Evolutionary conservation across 495 filamentous ascomycete genomes (phyloP).

Genomic region (Daldinia concentrica): DNA sequence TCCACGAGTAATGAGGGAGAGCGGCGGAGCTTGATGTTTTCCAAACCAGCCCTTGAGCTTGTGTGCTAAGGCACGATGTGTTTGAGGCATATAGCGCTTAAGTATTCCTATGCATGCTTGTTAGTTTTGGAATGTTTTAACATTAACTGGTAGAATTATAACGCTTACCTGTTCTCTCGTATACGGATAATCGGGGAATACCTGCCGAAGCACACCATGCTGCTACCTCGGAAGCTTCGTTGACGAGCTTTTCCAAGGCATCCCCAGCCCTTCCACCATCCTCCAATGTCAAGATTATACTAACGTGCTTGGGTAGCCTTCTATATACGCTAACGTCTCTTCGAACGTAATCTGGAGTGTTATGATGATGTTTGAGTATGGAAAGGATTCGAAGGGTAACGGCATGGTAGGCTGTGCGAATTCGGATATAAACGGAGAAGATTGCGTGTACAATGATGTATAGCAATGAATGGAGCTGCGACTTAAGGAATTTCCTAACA

Average conservation of each 20-base stretch:
- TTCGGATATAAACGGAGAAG: slow-evolving; percentile 86
- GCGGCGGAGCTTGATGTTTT: slow-evolving; percentile 65
- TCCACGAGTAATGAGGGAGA: slow-evolving; percentile 81
- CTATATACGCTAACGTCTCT: slow-evolving; percentile 81
- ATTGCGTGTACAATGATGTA: slow-evolving; percentile 79
- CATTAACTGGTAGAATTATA: not conserved
- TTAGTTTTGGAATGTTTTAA: slow-evolving; percentile 2
- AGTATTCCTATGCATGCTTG: slow-evolving; percentile 69
- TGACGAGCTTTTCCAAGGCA: slow-evolving; percentile 79
- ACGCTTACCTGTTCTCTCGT: slow-evolving; percentile 83
- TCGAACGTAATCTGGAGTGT: slow-evolving; percentile 88
- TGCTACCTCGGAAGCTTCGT: slow-evolving; percentile 87
- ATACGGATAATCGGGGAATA: slow-evolving; percentile 85
- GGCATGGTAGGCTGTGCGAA: slow-evolving; percentile 80
- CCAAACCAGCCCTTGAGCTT: slow-evolving; percentile 89
- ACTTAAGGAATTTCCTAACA: slow-evolving; percentile 73
- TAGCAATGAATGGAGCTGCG: slow-evolving; percentile 71
- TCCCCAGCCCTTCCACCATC: slow-evolving; percentile 71
- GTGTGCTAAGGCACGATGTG: slow-evolving; percentile 74
- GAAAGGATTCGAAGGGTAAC: slow-evolving; percentile 77
- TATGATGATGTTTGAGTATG: slow-evolving; percentile 90
- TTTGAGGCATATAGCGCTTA: slow-evolving; percentile 81
- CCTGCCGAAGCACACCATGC: slow-evolving; percentile 92
- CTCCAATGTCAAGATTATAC: slow-evolving; percentile 81
- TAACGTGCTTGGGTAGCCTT: slow-evolving; percentile 83